Percentiles rank a stretch among this genome's conserved stretches.
Evolutionary conservation across 768 basidiomycete genomes (phyloP).

Genomic region (Naganishia vishniacii): DNA sequence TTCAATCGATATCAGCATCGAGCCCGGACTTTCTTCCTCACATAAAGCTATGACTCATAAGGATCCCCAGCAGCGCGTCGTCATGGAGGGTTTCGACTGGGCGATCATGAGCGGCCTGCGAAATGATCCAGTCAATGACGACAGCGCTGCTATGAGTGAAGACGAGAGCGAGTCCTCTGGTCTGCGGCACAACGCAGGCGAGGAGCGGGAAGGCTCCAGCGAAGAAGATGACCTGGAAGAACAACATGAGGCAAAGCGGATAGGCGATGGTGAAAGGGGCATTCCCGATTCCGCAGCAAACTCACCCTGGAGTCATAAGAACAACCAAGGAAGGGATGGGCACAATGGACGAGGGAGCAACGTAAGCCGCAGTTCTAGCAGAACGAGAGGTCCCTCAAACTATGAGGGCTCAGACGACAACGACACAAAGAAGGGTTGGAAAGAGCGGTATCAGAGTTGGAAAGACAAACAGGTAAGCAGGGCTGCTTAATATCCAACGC

Average conservation of each 20-base stretch:
- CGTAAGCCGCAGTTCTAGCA: not conserved
- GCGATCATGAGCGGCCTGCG: constrained; percentile 20
- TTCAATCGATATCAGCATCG: constrained; percentile 11
- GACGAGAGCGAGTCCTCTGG: not conserved
- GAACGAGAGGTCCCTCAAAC: not conserved
- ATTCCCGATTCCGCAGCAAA: not conserved
- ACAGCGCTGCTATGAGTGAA: not conserved
- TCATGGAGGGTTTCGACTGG: constrained; percentile 22
- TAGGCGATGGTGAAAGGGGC: not conserved
- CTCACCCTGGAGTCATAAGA: not conserved
- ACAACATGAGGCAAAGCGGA: not conserved
- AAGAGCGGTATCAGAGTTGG: constrained; percentile 17
- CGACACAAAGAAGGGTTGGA: constrained; percentile 5
- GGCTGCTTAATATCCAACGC: not conserved
- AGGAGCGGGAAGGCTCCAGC: not conserved
- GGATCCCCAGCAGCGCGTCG: constrained; percentile 4
- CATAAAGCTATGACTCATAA: constrained; percentile 1
- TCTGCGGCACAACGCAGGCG: not conserved
- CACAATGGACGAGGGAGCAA: not conserved
- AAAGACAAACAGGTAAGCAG: constrained; percentile 18
- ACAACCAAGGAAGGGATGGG: not conserved
- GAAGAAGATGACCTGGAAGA: not conserved
- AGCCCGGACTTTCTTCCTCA: constrained; percentile 17
- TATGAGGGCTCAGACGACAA: not conserved
- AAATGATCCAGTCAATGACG: constrained; percentile 1